Evolutionary conservation across 345 rosid genomes (phyloP).

Genomic region (Brassica cretica): DNA sequence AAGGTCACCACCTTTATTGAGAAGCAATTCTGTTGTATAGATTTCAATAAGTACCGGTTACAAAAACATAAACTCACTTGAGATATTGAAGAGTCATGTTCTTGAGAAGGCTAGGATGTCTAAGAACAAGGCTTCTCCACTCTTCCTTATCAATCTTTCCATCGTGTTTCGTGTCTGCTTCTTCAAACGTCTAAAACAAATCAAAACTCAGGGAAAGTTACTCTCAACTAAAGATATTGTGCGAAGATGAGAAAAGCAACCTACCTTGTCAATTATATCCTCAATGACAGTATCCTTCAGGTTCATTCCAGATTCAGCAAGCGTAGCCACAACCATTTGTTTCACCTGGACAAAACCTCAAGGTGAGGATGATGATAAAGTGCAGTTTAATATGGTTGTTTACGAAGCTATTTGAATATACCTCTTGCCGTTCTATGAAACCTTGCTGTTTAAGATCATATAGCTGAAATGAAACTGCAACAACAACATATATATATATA

Average conservation of each 20-base stretch:
- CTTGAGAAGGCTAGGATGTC: constrained; percentile 89
- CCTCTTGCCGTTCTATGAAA: constrained; percentile 98
- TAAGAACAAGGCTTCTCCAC: constrained; percentile 91
- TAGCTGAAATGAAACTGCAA: constrained; percentile 91
- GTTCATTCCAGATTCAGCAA: constrained; percentile 99
- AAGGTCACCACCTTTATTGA: constrained; percentile 5
- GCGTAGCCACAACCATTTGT: constrained; percentile 99
- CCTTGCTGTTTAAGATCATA: constrained; percentile 99
- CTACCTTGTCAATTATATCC: constrained; percentile 92
- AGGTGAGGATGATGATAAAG: neutral
- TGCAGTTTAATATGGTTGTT: neutral
- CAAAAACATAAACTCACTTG: constrained; percentile 57
- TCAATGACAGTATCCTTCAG: constrained; percentile 88
- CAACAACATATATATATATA: neutral
- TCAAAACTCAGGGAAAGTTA: neutral
- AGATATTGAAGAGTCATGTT: constrained; percentile 99
- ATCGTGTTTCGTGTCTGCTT: constrained; percentile 96
- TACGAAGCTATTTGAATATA: constrained; percentile 8
- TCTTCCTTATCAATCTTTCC: constrained; percentile 96
- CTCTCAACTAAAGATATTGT: neutral
- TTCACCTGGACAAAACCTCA: constrained; percentile 56
- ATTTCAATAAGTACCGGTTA: neutral
- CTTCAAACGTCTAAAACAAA: constrained; percentile 80
- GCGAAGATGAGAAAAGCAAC: neutral
- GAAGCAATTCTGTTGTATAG: neutral